Percentiles rank a stretch among this genome's conserved stretches.
Evolutionary conservation across 306 rosid genomes (phyloP).

Genomic region (Trifolium fragiferum): DNA sequence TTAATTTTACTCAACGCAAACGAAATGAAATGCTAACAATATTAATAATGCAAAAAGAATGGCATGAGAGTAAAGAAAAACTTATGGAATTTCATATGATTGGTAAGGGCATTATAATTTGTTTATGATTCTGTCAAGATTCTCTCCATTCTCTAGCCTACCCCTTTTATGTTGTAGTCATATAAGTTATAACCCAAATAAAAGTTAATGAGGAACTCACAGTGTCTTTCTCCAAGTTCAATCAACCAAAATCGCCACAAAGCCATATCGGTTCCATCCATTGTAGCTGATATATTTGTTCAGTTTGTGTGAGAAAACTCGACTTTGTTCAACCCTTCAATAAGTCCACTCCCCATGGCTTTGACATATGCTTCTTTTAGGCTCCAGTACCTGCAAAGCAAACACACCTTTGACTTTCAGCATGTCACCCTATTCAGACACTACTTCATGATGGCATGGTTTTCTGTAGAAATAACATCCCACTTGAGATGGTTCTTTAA

Average conservation of each 20-base stretch:
- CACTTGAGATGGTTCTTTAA: too few species aligned
- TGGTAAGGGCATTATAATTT: too few species aligned
- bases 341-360: conserved; percentile 82
- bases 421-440: background rate
- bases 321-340: conserved; percentile 60
- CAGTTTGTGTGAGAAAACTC: conserved; percentile 75
- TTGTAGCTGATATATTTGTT: conserved; percentile 60
- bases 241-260: conserved; percentile 82
- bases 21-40: too few species aligned
- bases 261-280: conserved; percentile 56
- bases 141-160: background rate
- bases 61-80: too few species aligned
- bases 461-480: too few species aligned
- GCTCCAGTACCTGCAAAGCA: conserved; percentile 80
- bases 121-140: background rate
- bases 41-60: too few species aligned
- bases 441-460: background rate
- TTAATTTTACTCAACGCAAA: too few species aligned
- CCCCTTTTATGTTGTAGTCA: background rate
- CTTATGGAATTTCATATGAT: too few species aligned
- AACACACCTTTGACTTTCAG: conserved; percentile 15
- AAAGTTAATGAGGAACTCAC: conserved; percentile 47
- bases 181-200: background rate
- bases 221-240: conserved; percentile 71
- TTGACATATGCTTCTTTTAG: conserved; percentile 90